These are phyloP conservation scores for Fraxinus nigra DNA, from an alignment of 305 asterid genomes.

Conservation along the genomic window DNA sequence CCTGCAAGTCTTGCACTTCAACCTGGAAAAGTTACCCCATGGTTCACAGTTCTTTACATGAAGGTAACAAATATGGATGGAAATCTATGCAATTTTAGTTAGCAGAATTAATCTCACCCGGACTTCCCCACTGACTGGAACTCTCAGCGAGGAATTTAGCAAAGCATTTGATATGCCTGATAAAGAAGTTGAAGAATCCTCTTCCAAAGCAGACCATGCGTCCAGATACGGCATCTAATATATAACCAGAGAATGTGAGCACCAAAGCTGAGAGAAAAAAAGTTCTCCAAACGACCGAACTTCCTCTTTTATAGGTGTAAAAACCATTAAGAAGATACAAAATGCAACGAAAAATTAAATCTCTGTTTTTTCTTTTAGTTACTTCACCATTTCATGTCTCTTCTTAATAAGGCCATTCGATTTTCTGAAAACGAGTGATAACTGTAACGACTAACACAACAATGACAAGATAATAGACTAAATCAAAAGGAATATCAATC, in stretches of 20 bases:
- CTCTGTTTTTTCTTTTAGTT: background rate
- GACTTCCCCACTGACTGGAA: conserved; percentile 69
- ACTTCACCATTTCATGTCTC: background rate
- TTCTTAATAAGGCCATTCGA: background rate
- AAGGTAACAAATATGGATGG: background rate
- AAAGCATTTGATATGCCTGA: conserved; percentile 54
- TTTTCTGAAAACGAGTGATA: background rate
- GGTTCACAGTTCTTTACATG: conserved; percentile 7
- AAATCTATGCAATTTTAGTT: background rate
- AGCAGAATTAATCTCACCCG: conserved; percentile 43
- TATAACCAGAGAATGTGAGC: background rate
- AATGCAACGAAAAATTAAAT: background rate
- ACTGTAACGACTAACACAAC: background rate
- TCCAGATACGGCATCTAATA: conserved; percentile 69
- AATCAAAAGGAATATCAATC: background rate
- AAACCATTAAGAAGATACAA: background rate
- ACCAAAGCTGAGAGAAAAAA: background rate
- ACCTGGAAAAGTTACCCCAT: conserved; percentile 36
- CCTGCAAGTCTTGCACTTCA: conserved; percentile 52
- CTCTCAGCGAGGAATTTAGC: conserved; percentile 56
- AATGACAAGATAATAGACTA: background rate
- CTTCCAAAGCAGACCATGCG: conserved; percentile 68
- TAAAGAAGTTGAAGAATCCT: conserved; percentile 55
- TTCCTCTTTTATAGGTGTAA: background rate
- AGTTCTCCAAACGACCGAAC: background rate